Base-by-base conservation (phyloP, 179 eudicot genomes). In the Actinidia arguta region DNA sequence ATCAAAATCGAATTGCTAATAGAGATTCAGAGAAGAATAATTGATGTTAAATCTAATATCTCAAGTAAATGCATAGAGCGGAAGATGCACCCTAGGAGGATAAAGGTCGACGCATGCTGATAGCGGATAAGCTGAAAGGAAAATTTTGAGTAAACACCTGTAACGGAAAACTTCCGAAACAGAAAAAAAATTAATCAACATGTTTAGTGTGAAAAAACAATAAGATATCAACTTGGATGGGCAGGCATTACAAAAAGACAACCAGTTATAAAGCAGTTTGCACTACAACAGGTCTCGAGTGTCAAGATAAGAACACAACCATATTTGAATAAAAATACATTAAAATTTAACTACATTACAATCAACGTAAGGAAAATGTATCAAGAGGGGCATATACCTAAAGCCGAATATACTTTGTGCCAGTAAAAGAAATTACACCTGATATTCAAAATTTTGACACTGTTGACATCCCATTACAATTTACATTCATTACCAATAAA, bases 161-260 rank as follows among this genome's bases (percentile, higher is more conserved):
- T 12, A 42, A 44, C n/a, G 46, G 18, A 55, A 55, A 13, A 14
- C 18, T 55, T 55, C 5, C 2, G 18, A 6, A 55, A 55, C 17
- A 5, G 18, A 14, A 69, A 69, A 6, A 67, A 16, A 67, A 67
- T 7, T 42, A 18, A n/a, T 42, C 73, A 44, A 68, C 44, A 68
- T 42, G 25, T 39, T 68, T 24, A 8, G 25, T 20, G n/a, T 4
- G 20, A 6, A 7, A 12, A 42, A 68, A 42, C 73, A 68, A 42
- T 8, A 42, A 20, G 73, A 68, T 20, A 68, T 42, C 51, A 68
- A 8, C 24, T 68, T 9, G 54, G 10, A 44, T 46, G 27, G 50
- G 55, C 75, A 71, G 31, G 75, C 55, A 71, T 39, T 39, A 61
- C 67, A 61, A 61, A 61, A n/a, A 61, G 27, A n/a, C 27, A 61